These are phyloP conservation scores for Aureobasidium uvarum DNA, from an alignment of 2,329 filamentous ascomycete species.

Conservation along the genomic window DNA sequence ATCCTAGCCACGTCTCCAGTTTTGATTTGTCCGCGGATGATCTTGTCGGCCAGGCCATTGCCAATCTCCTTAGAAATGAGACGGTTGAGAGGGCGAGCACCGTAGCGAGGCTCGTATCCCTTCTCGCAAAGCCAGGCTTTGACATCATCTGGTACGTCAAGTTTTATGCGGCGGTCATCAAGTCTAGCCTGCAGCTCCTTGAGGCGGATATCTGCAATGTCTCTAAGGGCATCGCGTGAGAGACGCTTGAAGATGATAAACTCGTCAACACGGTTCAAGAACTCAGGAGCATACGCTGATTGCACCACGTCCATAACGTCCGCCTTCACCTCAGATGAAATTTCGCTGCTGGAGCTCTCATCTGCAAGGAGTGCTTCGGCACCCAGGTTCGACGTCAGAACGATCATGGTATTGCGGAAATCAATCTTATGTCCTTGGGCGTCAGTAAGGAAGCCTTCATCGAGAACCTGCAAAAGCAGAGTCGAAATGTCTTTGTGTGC, in stretches of 20 bases:
- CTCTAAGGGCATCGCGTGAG: constrained; percentile 71
- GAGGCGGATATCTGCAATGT: constrained; percentile 91
- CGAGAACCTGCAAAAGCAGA: constrained; percentile 86
- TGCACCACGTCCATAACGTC: constrained; percentile 88
- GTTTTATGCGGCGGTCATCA: constrained; percentile 77
- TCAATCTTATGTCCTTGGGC: constrained; percentile 95
- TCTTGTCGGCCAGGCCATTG: constrained; percentile 84
- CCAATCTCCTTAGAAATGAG: constrained; percentile 88
- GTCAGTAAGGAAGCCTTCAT: constrained; percentile 94
- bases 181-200: constrained; percentile 78
- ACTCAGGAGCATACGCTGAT: constrained; percentile 76
- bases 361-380: constrained; percentile 77
- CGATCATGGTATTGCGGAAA: constrained; percentile 94
- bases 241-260: constrained; percentile 95
- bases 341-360: constrained; percentile 40
- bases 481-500: constrained; percentile 93
- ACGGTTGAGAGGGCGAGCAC: constrained; percentile 85
- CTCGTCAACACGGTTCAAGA: constrained; percentile 93
- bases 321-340: constrained; percentile 69
- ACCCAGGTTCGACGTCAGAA: constrained; percentile 92
- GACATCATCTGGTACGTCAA: constrained; percentile 68
- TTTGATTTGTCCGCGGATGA: constrained; percentile 81
- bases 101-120: constrained; percentile 89
- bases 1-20: constrained; percentile 72
- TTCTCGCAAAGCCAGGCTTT: constrained; percentile 84